Evolutionary conservation across 306 rosid species (phyloP), one percentile per base, ranked within the genome.

Genomic region (Phaseolus lunatus): DNA sequence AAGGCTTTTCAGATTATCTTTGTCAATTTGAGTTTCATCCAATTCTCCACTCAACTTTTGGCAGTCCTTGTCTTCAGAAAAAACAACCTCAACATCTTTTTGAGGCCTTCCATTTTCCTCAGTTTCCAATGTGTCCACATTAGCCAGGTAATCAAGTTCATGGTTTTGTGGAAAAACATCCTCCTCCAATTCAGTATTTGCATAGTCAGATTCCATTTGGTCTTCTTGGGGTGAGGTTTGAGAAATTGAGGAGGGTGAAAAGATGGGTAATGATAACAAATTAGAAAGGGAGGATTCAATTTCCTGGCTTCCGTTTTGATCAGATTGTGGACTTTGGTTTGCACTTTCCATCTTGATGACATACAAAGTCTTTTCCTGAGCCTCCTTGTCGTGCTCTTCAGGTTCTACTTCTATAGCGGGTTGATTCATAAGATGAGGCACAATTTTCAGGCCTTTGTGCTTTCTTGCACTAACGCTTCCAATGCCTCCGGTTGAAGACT

Each of bases 301-400:
- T 29, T 53, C 85, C 73, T 50, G 65, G 78, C 48, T 80, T 75
- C 72, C 84, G 71, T 78, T 81, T 70, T 85, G 88, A 86, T 85
- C 85, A 16, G 86, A 86, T 58, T 78, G 87, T 61, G 66, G 70
- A 62, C 85, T 57, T 24, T 78, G 76, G 5, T 80, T 83, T 75
- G 84, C 90, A 33, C 72, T 87, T 78, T 84, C 92, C 43, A 88
- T 63, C 84, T 82, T 78, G 67, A 89, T 80, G 81, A 89, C 90
- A 84, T 89, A 85, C 89, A 92, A 64, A 67, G 90, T 95, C 83
- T 87, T 91, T 78, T 90, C 99, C 73, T 77, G 56, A 20, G 82
- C 83, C 85, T 86, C 89, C 9, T 64, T 18, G 18, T 62, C 23
- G 20, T 41, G 71, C 29, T 64, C 77, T 59, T 64, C 73, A 65